Conservation (phyloP, 2,329 filamentous ascomycete genomes). For the Colletotrichum higginsianum region DNA sequence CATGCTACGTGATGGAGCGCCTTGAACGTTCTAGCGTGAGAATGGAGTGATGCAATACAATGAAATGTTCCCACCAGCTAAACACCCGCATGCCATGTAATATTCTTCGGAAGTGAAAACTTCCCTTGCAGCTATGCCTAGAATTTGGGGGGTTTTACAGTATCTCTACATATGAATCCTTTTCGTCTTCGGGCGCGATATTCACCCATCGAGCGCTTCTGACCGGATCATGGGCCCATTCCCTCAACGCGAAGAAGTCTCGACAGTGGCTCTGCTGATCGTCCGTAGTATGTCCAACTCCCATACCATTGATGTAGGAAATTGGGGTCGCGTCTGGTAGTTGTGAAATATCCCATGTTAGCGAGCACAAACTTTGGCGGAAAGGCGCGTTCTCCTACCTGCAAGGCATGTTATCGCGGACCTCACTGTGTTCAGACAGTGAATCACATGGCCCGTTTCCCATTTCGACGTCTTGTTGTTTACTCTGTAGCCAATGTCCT, state of each 20-base stretch:
- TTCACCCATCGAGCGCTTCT: slow-evolving; percentile 24
- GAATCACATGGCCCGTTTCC: slow-evolving; percentile 28
- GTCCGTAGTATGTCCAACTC: slow-evolving; percentile 34
- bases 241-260: slow-evolving; percentile 33
- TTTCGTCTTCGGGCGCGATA: slow-evolving; percentile 29
- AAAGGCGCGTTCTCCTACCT: too few relatives aligned
- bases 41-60: too few relatives aligned
- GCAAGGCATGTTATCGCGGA: slow-evolving; percentile 29
- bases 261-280: slow-evolving; percentile 29
- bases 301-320: slow-evolving; percentile 33
- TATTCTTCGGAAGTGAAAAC: too few relatives aligned
- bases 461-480: slow-evolving; percentile 35
- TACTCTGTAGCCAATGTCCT: slow-evolving; percentile 28
- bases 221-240: slow-evolving; percentile 31
- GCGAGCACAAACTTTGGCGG: too few relatives aligned
- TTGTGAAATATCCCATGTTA: too few relatives aligned
- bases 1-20: too few relatives aligned
- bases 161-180: slow-evolving; percentile 21
- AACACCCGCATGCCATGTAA: too few relatives aligned
- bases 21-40: too few relatives aligned
- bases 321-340: slow-evolving; percentile 24
- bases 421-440: slow-evolving; percentile 30
- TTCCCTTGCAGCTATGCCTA: too few relatives aligned
- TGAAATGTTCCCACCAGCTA: too few relatives aligned
- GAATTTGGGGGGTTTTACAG: too few relatives aligned